Base-by-base conservation (phyloP, 2,329 filamentous ascomycete species). In the Thelonectria rubi region DNA sequence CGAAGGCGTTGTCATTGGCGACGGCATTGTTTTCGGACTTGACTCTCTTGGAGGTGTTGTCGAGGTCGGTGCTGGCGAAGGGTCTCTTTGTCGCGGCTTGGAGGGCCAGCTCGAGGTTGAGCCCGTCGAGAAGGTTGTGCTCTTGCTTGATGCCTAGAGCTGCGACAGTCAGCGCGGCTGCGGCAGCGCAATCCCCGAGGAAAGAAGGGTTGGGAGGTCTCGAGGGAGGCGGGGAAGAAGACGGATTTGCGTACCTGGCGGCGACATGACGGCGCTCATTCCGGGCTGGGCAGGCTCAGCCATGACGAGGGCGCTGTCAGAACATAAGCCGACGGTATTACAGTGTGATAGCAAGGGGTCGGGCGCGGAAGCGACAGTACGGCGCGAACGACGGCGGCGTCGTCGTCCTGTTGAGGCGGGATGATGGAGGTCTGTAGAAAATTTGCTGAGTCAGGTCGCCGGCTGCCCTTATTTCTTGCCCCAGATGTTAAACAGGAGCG, bases 401-500 rank as follows among this genome's bases (percentile, higher is more conserved):
- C 65, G 66, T 64, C 39, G 61, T 66, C 65, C 60, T 64, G 58
- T 60, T 49, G 58, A 59, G 62, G 66, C 68, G 64, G 69, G 68
- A 69, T 72, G 70, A 70, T 70, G 74, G 69, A 66, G 70, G 74
- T 72, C 70, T 67, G 74, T 73, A 77, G 75, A 79, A 78, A 79
- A 75, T 78, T 78, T 79, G 78, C 77, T 77, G 76, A 78, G 69
- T 77, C 71, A 78, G 76, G 69, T 71, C 60, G 57, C 55, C 70
- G 64, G 67, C 65, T 78, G 76, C 76, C 76, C 75, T 78, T 76
- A 77, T 76, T 76, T 75, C 74, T 69, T 77, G 76, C 76, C 76
- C 76, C 76, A 73, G 72, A 74, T 72, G 69, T 74, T 70, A 71
- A 73, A 67, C 69, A 68, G 65, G 59, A 60, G 66, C 69, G 77